Conservation (phyloP, 306 rosid species). For the Trifolium pratense region DNA sequence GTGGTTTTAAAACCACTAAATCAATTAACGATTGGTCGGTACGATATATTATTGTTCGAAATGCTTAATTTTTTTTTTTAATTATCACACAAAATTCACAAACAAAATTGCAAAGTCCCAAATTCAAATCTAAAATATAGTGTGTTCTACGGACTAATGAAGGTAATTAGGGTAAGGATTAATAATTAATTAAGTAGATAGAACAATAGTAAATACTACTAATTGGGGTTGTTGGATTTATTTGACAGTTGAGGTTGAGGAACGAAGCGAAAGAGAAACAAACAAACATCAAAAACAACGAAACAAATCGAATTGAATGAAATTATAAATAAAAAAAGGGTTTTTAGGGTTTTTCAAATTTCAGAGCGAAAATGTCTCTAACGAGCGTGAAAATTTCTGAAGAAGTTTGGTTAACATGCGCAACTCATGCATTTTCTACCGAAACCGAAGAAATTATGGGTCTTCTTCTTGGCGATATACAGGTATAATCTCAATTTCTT, state of each 20-base stretch:
- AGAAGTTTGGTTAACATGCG: conserved; percentile 92
- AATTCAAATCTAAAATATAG: too few species aligned
- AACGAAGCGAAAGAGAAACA: not conserved
- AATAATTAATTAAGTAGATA: not conserved
- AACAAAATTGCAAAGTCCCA: too few species aligned
- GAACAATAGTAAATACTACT: not conserved
- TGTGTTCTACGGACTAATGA: too few species aligned
- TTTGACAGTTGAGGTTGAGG: not conserved
- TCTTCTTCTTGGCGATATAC: conserved; percentile 93
- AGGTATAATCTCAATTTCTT: conserved; percentile 48
- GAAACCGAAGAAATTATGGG: conserved; percentile 99
- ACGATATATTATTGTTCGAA: too few species aligned
- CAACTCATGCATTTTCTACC: conserved; percentile 93
- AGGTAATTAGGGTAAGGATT: not conserved
- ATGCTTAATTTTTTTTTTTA: too few species aligned
- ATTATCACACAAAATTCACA: too few species aligned
- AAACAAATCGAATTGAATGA: not conserved
- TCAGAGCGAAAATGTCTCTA: conserved; percentile 62
- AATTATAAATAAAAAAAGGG: not conserved
- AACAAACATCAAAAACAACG: not conserved
- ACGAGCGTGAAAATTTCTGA: conserved; percentile 89
- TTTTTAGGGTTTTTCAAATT: conserved; percentile 5
- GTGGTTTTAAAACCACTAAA: too few species aligned
- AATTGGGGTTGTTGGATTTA: not conserved
- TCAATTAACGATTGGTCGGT: too few species aligned